Evolutionary conservation across 768 basidiomycete species (phyloP).

Genomic region (Stropharia rugosoannulata): DNA sequence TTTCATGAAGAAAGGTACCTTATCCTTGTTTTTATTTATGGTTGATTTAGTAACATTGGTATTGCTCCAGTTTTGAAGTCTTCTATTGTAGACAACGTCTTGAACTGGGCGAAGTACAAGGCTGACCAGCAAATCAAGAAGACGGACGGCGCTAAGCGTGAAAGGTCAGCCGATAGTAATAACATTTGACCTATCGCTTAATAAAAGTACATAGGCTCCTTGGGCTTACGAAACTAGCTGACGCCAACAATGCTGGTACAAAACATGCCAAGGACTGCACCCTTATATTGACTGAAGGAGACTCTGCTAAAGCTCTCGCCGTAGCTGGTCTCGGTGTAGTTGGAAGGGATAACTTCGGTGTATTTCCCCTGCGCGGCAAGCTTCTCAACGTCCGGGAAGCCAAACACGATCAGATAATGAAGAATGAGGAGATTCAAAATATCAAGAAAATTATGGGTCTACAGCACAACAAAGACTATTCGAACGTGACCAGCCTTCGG

Average conservation of each 20-base stretch:
- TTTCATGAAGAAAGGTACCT: slow-evolving; percentile 91
- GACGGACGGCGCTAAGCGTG: slow-evolving; percentile 90
- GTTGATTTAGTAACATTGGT: slow-evolving; percentile 1
- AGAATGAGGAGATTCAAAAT: slow-evolving; percentile 95
- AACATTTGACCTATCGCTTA: not conserved
- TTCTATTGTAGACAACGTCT: slow-evolving; percentile 84
- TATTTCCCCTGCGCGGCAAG: slow-evolving; percentile 97
- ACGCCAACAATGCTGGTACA: slow-evolving; percentile 97
- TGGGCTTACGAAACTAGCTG: slow-evolving; percentile 90
- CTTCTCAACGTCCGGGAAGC: slow-evolving; percentile 97
- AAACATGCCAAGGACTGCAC: slow-evolving; percentile 81
- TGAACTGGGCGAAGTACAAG: slow-evolving; percentile 97
- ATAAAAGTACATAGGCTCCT: slow-evolving; percentile 55
- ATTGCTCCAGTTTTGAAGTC: slow-evolving; percentile 67
- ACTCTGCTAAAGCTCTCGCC: slow-evolving; percentile 96
- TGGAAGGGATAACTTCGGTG: slow-evolving; percentile 95
- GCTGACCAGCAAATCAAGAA: slow-evolving; percentile 96
- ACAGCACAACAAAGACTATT: slow-evolving; percentile 91
- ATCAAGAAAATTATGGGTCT: slow-evolving; percentile 98
- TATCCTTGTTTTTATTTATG: not conserved
- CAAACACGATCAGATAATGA: slow-evolving; percentile 93
- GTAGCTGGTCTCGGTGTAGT: slow-evolving; percentile 94
- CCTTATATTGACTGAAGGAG: slow-evolving; percentile 97
- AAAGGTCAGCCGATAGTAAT: slow-evolving; percentile 51
- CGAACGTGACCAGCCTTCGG: slow-evolving; percentile 61